Conservation (phyloP, 306 rosid species). For the Begonia loranthoides region DNA sequence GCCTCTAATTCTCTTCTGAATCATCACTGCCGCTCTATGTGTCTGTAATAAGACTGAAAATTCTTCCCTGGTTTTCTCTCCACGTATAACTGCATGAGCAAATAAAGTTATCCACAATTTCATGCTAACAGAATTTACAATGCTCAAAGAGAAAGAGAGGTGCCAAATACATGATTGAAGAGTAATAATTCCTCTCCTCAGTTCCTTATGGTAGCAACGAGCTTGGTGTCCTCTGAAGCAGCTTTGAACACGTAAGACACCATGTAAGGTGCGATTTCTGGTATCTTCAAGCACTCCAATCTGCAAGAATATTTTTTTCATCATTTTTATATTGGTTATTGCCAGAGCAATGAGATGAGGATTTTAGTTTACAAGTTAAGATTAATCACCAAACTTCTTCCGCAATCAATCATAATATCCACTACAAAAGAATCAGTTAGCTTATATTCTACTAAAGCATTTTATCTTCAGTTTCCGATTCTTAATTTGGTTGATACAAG, state of each 20-base stretch:
- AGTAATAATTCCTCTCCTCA: constrained; percentile 47
- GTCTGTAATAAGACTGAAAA: constrained; percentile 46
- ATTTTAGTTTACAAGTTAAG: no score
- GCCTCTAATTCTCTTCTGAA: constrained; percentile 60
- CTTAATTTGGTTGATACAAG: background rate
- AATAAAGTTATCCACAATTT: background rate
- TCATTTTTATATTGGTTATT: background rate
- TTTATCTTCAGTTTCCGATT: background rate
- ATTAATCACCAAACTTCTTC: no score
- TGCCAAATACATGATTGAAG: constrained; percentile 75
- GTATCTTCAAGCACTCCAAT: constrained; percentile 97
- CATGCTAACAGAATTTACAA: no score
- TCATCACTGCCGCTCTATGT: constrained; percentile 56
- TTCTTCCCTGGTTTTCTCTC: constrained; percentile 54
- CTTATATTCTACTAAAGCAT: no score
- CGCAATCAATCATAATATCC: no score
- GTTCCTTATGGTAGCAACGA: constrained; percentile 52
- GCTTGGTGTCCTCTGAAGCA: constrained; percentile 91
- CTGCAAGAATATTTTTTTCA: constrained; percentile 27
- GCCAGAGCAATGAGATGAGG: background rate
- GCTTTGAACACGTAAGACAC: constrained; percentile 87
- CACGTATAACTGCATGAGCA: constrained; percentile 62
- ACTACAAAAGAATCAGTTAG: no score
- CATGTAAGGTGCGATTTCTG: constrained; percentile 87
- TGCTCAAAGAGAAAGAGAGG: constrained; percentile 1